Base-by-base conservation (phyloP, 2,329 filamentous ascomycete species). In the Fusarium sp. region DNA sequence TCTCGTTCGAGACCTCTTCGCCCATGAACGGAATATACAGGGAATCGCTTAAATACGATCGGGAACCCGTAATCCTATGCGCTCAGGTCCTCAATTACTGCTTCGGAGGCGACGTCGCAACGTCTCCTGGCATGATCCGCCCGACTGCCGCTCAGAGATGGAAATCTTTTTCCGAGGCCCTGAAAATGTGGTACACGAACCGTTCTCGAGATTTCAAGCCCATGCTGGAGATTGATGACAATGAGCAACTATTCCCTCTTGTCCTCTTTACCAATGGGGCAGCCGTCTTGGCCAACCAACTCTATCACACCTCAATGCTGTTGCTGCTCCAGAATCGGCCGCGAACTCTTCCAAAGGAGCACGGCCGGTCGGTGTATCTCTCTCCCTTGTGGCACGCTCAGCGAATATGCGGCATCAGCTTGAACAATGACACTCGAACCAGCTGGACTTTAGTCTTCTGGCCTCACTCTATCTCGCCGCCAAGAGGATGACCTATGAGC, bases 291-390 rank as follows among this genome's bases (percentile, higher is more conserved):
- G 88, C 87, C 4, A 90, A 89, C 69, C 88, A 90, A 73, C 80
- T 90, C 4, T 90, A 89, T 74, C 89, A 90, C 72, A 88, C 88
- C 1, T 87, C 88, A 3, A 88, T 88, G 82, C 77, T 89, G 9
- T 77, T 89, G 0, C 79, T 90, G 65, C 82, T 90, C 20, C 86
- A 86, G 66, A 84, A 86, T 73, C 86, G 85, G 68, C 88, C 88
- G 20, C 83, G 85, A 6, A 86, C 84, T 4, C 77, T 84, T 5
- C 79, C 78, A 9, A 76, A 80, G 2, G 75, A 79, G 14, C 78
- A 79, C 25, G 78, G 80, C 9, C 78, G 68, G 72, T 83, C 74
- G 58, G 81, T 68, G 64, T 64, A 81, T 2, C 79, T 83, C 70
- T 88, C 87, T 2, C 80, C 83, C 0, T 77, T 88, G 10, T 88